phyloP scores from a whole-genome alignment of 2,329 filamentous ascomycete species.

The Hymenoscyphus salicellus region DNA sequence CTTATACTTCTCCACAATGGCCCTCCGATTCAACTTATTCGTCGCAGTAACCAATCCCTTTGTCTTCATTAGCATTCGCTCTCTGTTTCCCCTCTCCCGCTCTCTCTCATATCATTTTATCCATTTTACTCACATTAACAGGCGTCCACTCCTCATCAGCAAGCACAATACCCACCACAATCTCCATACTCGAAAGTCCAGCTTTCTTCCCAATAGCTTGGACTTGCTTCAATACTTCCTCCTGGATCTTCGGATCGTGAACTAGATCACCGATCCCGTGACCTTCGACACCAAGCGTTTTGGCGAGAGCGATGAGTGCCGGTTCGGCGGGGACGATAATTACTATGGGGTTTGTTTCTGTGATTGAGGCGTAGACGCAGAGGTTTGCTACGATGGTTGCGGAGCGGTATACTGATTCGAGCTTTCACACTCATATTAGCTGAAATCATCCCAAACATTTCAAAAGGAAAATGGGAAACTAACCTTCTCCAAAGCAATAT shows the following conservation, averaged over 20 bases:
- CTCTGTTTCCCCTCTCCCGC: not conserved
- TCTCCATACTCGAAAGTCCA: conserved; percentile 67
- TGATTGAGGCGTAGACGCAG: conserved; percentile 76
- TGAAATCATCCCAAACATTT: no score
- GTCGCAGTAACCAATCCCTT: conserved; percentile 64
- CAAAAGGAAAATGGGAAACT: conserved; percentile 9
- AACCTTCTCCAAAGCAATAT: conserved; percentile 86
- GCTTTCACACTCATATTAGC: conserved; percentile 40
- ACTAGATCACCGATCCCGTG: conserved; percentile 56
- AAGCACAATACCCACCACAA: conserved; percentile 70
- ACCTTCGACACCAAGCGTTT: conserved; percentile 56
- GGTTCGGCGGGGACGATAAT: conserved; percentile 69
- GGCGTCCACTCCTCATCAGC: conserved; percentile 85
- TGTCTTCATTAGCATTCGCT: not conserved
- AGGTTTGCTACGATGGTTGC: conserved; percentile 74
- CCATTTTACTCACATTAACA: conserved; percentile 61
- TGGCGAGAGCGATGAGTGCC: conserved; percentile 55
- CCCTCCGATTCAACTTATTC: conserved; percentile 67
- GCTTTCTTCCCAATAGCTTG: conserved; percentile 60
- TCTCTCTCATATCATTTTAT: no score
- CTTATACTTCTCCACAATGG: conserved; percentile 57
- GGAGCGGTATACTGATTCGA: conserved; percentile 85
- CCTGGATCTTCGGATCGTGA: conserved; percentile 60
- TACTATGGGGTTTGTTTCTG: conserved; percentile 74
- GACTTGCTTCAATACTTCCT: conserved; percentile 63